Conservation (phyloP, 371 early-diverging fungal genomes). For the Actinomortierella wolfii region DNA sequence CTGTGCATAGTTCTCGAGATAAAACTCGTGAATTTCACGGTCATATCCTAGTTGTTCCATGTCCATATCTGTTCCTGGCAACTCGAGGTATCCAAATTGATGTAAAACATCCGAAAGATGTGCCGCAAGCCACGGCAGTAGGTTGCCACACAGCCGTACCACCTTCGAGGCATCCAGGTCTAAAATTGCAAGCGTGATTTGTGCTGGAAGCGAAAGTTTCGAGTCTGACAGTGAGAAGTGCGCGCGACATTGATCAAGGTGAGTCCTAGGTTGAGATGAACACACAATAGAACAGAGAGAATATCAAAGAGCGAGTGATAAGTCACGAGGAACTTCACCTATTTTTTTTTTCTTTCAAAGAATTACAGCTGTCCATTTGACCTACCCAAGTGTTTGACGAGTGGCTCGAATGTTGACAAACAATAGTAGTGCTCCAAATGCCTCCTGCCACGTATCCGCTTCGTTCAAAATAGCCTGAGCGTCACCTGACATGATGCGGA, state of each 20-base stretch:
- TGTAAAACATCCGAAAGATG: slow-evolving; percentile 29
- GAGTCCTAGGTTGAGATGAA: too few relatives aligned
- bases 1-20: slow-evolving; percentile 34
- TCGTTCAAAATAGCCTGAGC: slow-evolving; percentile 17
- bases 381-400: slow-evolving; percentile 26
- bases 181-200: slow-evolving; percentile 29
- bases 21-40: slow-evolving; percentile 31
- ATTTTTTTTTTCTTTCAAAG: too few relatives aligned
- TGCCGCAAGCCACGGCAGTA: slow-evolving; percentile 43
- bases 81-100: slow-evolving; percentile 30
- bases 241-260: too few relatives aligned
- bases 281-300: too few relatives aligned
- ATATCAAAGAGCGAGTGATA: too few relatives aligned
- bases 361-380: background rate
- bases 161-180: slow-evolving; percentile 42
- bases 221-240: too few relatives aligned
- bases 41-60: slow-evolving; percentile 14
- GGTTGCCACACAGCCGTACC: slow-evolving; percentile 27
- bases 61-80: too few relatives aligned
- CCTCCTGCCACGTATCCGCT: slow-evolving; percentile 38
- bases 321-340: too few relatives aligned
- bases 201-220: slow-evolving; percentile 16
- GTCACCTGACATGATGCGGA: slow-evolving; percentile 23
- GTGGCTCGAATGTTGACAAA: slow-evolving; percentile 22
- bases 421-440: slow-evolving; percentile 26